Evolutionary conservation across 352 stramenopile genomes (phyloP).

Genomic region (Albugo candida): DNA sequence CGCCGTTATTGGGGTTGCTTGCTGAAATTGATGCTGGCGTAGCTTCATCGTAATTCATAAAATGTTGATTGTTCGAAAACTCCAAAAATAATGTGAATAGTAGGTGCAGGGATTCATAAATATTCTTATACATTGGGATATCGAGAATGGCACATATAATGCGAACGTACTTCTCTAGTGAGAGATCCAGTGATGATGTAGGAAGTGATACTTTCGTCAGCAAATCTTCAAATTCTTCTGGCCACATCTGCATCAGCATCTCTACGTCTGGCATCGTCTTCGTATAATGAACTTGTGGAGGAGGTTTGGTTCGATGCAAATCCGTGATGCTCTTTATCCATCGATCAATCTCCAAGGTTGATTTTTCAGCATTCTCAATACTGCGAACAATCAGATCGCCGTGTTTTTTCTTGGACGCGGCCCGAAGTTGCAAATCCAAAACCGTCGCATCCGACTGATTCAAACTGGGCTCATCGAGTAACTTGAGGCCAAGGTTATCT

Average conservation of each 20-base stretch:
- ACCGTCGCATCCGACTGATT: slow-evolving; percentile 89
- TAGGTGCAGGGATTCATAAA: slow-evolving; percentile 88
- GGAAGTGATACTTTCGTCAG: slow-evolving; percentile 51
- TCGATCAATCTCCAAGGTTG: slow-evolving; percentile 82
- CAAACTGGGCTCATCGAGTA: slow-evolving; percentile 85
- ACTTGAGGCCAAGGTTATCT: slow-evolving; percentile 83
- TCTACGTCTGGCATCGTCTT: slow-evolving; percentile 91
- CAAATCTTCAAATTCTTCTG: slow-evolving; percentile 70
- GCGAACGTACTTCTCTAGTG: slow-evolving; percentile 83
- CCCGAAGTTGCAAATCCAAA: slow-evolving; percentile 86
- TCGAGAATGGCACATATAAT: slow-evolving; percentile 87
- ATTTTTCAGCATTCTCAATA: slow-evolving; percentile 89
- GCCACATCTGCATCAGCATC: slow-evolving; percentile 85
- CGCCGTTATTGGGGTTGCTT: no score
- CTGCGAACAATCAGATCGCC: slow-evolving; percentile 81
- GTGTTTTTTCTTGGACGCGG: slow-evolving; percentile 88
- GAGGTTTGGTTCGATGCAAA: slow-evolving; percentile 84
- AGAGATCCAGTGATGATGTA: slow-evolving; percentile 77
- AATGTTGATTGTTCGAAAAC: slow-evolving; percentile 87
- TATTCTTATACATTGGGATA: slow-evolving; percentile 88
- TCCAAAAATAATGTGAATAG: slow-evolving; percentile 89
- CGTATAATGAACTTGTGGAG: slow-evolving; percentile 83
- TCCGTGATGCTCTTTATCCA: slow-evolving; percentile 93
- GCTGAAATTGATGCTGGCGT: no score
- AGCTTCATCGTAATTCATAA: slow-evolving; percentile 65